Evolutionary conservation across 495 filamentous ascomycete genomes (phyloP).

Genomic region (Hypoxylon intermedium): DNA sequence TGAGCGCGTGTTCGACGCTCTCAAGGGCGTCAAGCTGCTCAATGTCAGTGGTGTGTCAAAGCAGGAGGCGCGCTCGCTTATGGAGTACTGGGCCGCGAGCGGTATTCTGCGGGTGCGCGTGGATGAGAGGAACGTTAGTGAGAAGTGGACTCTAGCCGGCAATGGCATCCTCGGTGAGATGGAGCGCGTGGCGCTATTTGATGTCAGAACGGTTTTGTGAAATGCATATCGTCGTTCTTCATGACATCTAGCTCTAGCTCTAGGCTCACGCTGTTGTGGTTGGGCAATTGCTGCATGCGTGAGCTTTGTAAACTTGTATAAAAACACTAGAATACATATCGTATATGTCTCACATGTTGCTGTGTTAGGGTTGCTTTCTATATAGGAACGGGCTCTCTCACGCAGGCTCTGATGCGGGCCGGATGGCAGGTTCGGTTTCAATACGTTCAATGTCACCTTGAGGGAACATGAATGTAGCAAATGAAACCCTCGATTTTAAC

Average conservation of each 20-base stretch:
- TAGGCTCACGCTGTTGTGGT: too few species aligned
- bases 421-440: too few species aligned
- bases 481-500: too few species aligned
- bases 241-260: conserved; percentile 1
- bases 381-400: too few species aligned
- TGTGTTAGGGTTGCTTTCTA: too few species aligned
- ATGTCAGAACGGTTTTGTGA: conserved; percentile 23
- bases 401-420: too few species aligned
- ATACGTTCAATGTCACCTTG: too few species aligned
- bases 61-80: conserved; percentile 75
- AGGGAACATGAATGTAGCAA: too few species aligned
- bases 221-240: conserved; percentile 6
- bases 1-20: conserved; percentile 65
- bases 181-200: conserved; percentile 63
- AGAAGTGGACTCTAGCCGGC: conserved; percentile 85
- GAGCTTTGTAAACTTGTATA: neutral
- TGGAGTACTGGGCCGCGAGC: conserved; percentile 94
- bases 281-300: neutral
- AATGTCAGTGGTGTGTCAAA: conserved; percentile 70
- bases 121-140: conserved; percentile 74
- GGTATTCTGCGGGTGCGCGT: conserved; percentile 75
- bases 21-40: conserved; percentile 59
- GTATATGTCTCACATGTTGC: too few species aligned
- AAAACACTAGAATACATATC: neutral
- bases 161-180: conserved; percentile 86